Base-by-base conservation (phyloP, 768 basidiomycete species). In the Pisolithus albus region DNA sequence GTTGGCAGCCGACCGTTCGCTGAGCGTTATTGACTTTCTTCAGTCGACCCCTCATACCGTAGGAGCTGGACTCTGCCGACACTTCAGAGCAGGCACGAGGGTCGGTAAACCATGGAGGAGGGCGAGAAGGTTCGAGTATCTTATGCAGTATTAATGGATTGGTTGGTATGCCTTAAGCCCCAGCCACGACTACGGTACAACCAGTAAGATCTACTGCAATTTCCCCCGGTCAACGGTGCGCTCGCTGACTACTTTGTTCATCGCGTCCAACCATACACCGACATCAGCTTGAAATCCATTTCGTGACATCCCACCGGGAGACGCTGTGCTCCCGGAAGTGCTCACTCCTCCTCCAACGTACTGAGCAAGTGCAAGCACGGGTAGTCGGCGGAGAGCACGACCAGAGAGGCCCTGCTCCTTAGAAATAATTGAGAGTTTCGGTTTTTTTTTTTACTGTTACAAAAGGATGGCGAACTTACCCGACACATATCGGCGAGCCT, bases 381-480 rank as follows among this genome's bases (percentile, higher is more conserved):
- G 96, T n/a, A 99, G 75, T 7, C 93, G 83, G 11, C 96, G 82
- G 11, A 99, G 76, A 1, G 90, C 85, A 34, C 96, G 84, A 13
- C 96, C 96, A 15, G 94, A 96, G 76, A 98, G 82, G n/a, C 79
- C 79, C 64, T 92, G 83, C 16, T 66, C 65, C 86, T 88, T 50
- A 23, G 34, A 34, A 30, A 7, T 19, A 21, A 15, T 18, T 16
- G 32, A 10, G 19, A n/a, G 43, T 26, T 55, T 54, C 18, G 34
- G 34, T 46, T 37, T 18, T 40, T 37, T 46, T 37, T 18, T 40
- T 26, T 26, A 26, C 6, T 11, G 50, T 45, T 10, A 46, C n/a
- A 32, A 46, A 43, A 39, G 49, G 36, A 15, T 49, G 39, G n/a
- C 32, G 46, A 40, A 24, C 85, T 58, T 71, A 94, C 94, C 66